Evolutionary conservation across 73 alveolate genomes (phyloP), one percentile per base, ranked within the genome.

Genomic region (Paramecium pentaurelia): DNA sequence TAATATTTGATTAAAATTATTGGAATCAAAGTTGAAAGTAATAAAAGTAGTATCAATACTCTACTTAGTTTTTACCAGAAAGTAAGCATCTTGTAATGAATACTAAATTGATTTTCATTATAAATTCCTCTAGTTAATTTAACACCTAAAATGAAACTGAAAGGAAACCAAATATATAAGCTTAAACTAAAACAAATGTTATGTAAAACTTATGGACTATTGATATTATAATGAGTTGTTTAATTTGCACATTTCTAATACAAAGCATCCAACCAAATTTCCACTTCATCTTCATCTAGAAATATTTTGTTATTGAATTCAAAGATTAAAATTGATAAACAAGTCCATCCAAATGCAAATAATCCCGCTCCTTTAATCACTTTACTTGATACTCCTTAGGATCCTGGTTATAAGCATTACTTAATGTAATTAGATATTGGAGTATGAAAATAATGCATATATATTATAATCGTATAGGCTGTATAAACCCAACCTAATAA

Each of bases 401-500:
- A 64, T 64, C 84, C 84, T 12, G 20, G 20, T 6, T 32, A 10
- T 64, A 64, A 64, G 9, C 84, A 64, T 11, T 28, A 25, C 30
- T 64, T 64, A 3, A 64, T 28, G 47, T 64, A 49, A 45, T 45
- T 42, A 5, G 22, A 44, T 18, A 64, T 7, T 58, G 87, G 49
- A 87, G 22, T 40, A 20, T 80, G 91, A 44, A 80, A 40, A 47
- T 80, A 80, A 20, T 12, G 2, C 44, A 44, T 7, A 49, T 80
- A 80, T 14, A 44, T 80, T 20, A 80, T 49, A 1, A 47, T 47
- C 8, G 28, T 25, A 10, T 80, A 80, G 20, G 47, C 58, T 3
- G 77, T 45, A 89, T 70, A 89, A 3, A 73, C 54, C 94, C 94
- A 89, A n/a, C 94, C 94, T 32, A 89, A 51, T 34, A 89, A 28